Percentiles rank a stretch among this genome's conserved stretches.
These are phyloP conservation scores for Guillardia theta DNA, from an alignment of 78 protist species.

Conservation along the genomic window DNA sequence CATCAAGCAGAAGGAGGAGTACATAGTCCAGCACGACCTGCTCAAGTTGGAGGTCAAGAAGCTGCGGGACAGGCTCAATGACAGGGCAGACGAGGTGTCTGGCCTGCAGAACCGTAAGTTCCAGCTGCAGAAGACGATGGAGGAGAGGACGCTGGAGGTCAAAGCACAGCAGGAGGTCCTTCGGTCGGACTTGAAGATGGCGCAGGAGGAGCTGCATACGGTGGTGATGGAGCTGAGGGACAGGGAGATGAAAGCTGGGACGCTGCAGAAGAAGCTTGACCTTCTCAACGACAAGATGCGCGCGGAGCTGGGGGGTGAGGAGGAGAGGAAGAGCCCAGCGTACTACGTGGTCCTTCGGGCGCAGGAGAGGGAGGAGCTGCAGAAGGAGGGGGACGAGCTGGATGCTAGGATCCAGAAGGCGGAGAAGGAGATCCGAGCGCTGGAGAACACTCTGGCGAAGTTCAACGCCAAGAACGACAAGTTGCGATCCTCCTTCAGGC, in stretches of 20 bases:
- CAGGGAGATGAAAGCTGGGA: not conserved
- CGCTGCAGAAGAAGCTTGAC: constrained; percentile 10
- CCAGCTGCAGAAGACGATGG: constrained; percentile 65
- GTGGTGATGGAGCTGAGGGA: constrained; percentile 33
- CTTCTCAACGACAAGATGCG: constrained; percentile 9
- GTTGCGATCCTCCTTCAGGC: not conserved
- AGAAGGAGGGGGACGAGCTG: not conserved
- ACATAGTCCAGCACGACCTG: constrained; percentile 61
- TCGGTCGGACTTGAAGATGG: constrained; percentile 32
- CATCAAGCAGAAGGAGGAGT: constrained; percentile 54
- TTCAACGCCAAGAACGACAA: constrained; percentile 25
- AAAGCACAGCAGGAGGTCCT: not conserved
- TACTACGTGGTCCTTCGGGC: constrained; percentile 40
- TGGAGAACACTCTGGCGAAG: constrained; percentile 27
- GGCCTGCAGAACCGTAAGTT: constrained; percentile 63
- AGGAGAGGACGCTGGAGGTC: constrained; percentile 52
- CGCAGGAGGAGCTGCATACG: not conserved
- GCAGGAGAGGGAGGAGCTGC: constrained; percentile 42
- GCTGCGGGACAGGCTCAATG: constrained; percentile 53
- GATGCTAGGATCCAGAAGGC: constrained; percentile 23
- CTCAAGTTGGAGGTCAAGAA: constrained; percentile 66
- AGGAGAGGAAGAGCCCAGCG: constrained; percentile 26
- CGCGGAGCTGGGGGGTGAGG: constrained; percentile 1
- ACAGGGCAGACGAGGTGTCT: constrained; percentile 50
- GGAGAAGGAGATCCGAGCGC: constrained; percentile 38